Base-by-base conservation (phyloP, 2,329 filamentous ascomycete genomes). In the Trichoderma sp. region DNA sequence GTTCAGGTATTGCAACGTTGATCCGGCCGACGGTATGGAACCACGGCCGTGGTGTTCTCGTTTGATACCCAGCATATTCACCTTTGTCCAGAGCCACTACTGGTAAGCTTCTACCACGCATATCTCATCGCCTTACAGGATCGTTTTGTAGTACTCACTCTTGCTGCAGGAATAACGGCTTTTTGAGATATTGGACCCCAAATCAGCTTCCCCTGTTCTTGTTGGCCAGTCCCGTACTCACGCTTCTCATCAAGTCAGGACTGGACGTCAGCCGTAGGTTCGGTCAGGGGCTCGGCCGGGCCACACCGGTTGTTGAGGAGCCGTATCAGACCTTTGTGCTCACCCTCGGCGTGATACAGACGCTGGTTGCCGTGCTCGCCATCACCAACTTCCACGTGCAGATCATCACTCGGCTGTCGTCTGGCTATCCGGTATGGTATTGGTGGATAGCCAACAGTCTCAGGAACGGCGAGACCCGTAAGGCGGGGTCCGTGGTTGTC, bases 391-490 rank as follows among this genome's bases (percentile, higher is more conserved):
- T 96, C 73, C 95, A 99, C 74, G 90, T 97, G 28, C 95, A 99
- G 77, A 96, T 99, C 70, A 90, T 98, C 72, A 96, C 90, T 51
- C 87, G 95, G 26, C 83, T 99, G 17, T 90, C 92, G 1, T 97
- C 93, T 0, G 94, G 89, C 0, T 97, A 94, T 76, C 91, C 93
- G 1, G 78, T 95, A 19, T 97, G 93, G 92, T 95, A 97, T 74
- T 89, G 90, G 82, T 92, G 90, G 82, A 75, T 96, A 45, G 91
- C 90, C 0, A 78, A 77, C 4, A 76, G 74, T 41, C 71, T 85
- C 7, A 69, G 75, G 52, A 74, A 78, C 26, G 70, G 72, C 10
- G 73, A 74, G 69, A 68, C 72, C 66, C 60, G 71, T 63, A 57
- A 71, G 66, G 63, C 80, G 69, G 77, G 75, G 0, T 71, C 73